Conservation (phyloP, 805 yeast genomes). For the Saturnispora quitensis region DNA sequence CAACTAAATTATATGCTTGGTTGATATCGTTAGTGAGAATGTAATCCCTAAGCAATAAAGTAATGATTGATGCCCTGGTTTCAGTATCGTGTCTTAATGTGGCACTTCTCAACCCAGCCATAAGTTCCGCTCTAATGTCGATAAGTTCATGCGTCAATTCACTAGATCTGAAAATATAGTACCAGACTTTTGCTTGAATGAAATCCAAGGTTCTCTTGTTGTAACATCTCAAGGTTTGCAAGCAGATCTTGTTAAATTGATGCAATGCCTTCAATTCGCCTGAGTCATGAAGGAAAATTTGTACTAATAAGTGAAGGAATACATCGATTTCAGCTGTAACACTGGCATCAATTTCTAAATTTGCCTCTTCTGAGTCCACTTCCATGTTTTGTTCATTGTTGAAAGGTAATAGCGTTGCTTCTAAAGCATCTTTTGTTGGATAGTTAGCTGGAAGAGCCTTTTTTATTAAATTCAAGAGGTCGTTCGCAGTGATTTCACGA, state of each 20-base stretch:
- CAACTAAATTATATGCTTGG: conserved; percentile 82
- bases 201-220: conserved; percentile 81
- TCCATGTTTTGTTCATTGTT: conserved; percentile 29
- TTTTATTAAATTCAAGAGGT: conserved; percentile 47
- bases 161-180: conserved; percentile 70
- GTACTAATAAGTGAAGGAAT: conserved; percentile 70
- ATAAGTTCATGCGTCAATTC: conserved; percentile 51
- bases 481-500: conserved; percentile 45
- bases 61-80: conserved; percentile 79
- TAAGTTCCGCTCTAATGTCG: conserved; percentile 59
- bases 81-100: conserved; percentile 88
- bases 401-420: conserved; percentile 25
- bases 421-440: conserved; percentile 34
- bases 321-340: conserved; percentile 73
- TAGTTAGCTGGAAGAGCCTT: conserved; percentile 43
- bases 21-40: conserved; percentile 69
- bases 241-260: conserved; percentile 42
- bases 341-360: conserved; percentile 26
- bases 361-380: conserved; percentile 4
- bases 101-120: conserved; percentile 74
- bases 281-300: conserved; percentile 63
- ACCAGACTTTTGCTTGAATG: conserved; percentile 87
- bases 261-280: conserved; percentile 41
- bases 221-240: conserved; percentile 49
- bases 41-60: conserved; percentile 77